Evolutionary conservation across 2,329 filamentous ascomycete species (phyloP).

Genomic region (Monilinia vaccinii-corymbosi): DNA sequence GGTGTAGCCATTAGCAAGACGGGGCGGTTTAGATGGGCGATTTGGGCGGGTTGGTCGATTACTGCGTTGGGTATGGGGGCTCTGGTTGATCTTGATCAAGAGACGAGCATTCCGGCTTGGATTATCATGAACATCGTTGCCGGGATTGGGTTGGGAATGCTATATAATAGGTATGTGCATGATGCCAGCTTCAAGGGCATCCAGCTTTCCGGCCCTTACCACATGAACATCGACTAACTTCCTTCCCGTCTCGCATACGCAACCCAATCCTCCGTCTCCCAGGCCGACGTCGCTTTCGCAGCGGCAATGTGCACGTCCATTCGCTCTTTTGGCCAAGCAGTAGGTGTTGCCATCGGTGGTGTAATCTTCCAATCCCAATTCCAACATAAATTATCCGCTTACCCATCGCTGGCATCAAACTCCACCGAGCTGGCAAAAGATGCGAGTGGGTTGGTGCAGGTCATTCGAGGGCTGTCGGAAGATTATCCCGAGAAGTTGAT

Average conservation of each 20-base stretch:
- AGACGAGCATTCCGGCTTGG: too few relatives aligned
- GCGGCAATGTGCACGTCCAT: slow-evolving; percentile 55
- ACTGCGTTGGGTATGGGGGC: too few relatives aligned
- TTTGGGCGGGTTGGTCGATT: too few relatives aligned
- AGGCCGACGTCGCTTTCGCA: background rate
- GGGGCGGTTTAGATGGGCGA: too few relatives aligned
- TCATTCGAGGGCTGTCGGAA: background rate
- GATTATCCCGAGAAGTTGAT: background rate
- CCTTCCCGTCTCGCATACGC: background rate
- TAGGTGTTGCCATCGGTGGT: slow-evolving; percentile 56
- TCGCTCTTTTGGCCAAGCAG: slow-evolving; percentile 51
- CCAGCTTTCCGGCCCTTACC: too few relatives aligned
- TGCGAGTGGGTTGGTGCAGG: background rate
- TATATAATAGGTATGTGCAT: background rate
- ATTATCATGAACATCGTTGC: too few relatives aligned
- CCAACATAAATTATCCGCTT: background rate
- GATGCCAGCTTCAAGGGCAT: too few relatives aligned
- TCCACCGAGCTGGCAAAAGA: background rate
- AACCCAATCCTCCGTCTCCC: background rate
- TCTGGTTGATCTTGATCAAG: too few relatives aligned
- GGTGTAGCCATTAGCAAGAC: too few relatives aligned
- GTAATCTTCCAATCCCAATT: slow-evolving; percentile 34
- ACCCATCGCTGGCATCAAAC: background rate
- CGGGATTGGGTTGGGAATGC: background rate
- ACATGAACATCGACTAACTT: background rate